phyloP scores from a whole-genome alignment of 2,329 filamentous ascomycete species.

The Periconia sp. region DNA sequence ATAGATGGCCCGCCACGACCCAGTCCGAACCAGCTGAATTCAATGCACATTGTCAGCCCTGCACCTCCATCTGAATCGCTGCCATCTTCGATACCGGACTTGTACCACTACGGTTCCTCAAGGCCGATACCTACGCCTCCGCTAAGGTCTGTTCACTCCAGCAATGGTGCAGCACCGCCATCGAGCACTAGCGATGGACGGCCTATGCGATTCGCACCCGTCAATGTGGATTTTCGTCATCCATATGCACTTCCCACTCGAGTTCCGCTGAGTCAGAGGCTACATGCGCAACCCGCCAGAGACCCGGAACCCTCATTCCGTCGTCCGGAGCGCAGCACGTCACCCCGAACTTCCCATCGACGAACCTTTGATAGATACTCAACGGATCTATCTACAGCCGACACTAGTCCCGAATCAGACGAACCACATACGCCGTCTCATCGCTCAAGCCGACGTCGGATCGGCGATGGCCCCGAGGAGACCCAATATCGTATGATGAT shows the following conservation, averaged over 20 bases:
- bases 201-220: slow-evolving; percentile 7
- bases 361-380: slow-evolving; percentile 36
- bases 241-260: slow-evolving; percentile 14
- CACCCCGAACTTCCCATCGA: slow-evolving; percentile 32
- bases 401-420: slow-evolving; percentile 26
- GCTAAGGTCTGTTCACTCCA: slow-evolving; percentile 8
- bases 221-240: slow-evolving; percentile 10
- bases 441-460: slow-evolving; percentile 8
- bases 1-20: neutral
- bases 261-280: slow-evolving; percentile 17
- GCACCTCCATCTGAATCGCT: neutral
- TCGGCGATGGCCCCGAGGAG: neutral
- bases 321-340: slow-evolving; percentile 27
- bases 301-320: slow-evolving; percentile 17
- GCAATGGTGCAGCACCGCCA: neutral
- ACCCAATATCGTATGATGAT: slow-evolving; percentile 7
- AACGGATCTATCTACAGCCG: slow-evolving; percentile 24
- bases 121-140: neutral
- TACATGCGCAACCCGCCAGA: slow-evolving; percentile 8
- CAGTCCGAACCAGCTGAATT: neutral
- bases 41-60: neutral
- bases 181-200: slow-evolving; percentile 1
- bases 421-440: slow-evolving; percentile 22
- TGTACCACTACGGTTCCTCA: neutral
- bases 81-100: neutral